Evolutionary conservation across 371 early-diverging fungal species (phyloP).

Genomic region (Racocetra persica): DNA sequence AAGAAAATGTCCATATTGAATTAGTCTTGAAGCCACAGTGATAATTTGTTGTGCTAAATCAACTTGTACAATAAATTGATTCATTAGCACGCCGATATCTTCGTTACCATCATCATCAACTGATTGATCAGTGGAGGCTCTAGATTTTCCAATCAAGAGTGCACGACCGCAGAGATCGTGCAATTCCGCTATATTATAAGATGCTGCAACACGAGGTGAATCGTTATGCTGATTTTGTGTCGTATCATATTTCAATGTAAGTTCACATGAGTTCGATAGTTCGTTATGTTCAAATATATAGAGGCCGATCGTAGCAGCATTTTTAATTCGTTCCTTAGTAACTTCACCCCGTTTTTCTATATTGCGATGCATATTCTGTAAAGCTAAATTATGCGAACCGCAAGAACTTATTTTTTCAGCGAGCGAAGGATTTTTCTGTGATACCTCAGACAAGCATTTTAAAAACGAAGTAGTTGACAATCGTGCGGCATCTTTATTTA

Average conservation of each 20-base stretch:
- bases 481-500: not conserved
- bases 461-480: not conserved
- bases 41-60: conserved; percentile 32
- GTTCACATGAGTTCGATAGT: not conserved
- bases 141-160: conserved; percentile 28
- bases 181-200: conserved; percentile 31
- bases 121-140: not conserved
- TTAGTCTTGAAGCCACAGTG: conserved; percentile 26
- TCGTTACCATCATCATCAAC: not conserved
- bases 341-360: conserved; percentile 16
- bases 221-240: too few species aligned
- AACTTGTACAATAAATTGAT: conserved; percentile 38
- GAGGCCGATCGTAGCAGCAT: conserved; percentile 34
- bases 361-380: conserved; percentile 31
- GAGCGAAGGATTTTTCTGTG: not conserved
- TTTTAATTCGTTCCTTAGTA: conserved; percentile 37
- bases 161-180: conserved; percentile 39
- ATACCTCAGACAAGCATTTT: not conserved
- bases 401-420: conserved; percentile 36
- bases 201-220: too few species aligned
- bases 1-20: conserved; percentile 36
- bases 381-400: conserved; percentile 11
- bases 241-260: not conserved
- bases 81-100: not conserved
- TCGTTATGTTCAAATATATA: conserved; percentile 28